Evolutionary conservation across 2,329 filamentous ascomycete species (phyloP).

Genomic region (Metarhizium robertsii): DNA sequence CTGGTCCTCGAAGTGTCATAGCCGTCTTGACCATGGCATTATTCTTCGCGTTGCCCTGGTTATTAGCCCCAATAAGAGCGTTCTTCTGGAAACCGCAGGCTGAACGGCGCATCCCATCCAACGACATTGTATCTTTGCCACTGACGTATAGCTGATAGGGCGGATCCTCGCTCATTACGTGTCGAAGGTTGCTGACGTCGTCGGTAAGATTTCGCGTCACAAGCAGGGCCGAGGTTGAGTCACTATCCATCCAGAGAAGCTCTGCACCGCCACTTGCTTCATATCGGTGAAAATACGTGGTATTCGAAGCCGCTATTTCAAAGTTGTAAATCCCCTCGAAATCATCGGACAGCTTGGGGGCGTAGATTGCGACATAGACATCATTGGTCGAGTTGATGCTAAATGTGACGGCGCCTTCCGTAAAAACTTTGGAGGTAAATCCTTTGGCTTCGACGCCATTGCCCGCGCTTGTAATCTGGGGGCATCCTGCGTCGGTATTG

Average conservation of each 20-base stretch:
- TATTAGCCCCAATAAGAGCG: constrained; percentile 51
- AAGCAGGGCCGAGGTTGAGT: constrained; percentile 68
- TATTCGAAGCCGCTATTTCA: constrained; percentile 73
- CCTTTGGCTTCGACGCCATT: constrained; percentile 21
- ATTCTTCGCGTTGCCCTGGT: constrained; percentile 35
- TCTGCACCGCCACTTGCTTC: constrained; percentile 34
- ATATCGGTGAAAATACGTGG: constrained; percentile 64
- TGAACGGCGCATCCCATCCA: constrained; percentile 66
- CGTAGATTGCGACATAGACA: constrained; percentile 68
- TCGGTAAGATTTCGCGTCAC: constrained; percentile 65
- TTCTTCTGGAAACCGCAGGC: constrained; percentile 68
- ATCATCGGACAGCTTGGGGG: constrained; percentile 51
- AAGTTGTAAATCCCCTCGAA: constrained; percentile 67
- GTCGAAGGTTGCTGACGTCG: constrained; percentile 44
- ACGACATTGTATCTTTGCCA: constrained; percentile 45
- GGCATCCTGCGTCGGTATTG: constrained; percentile 21
- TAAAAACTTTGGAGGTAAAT: constrained; percentile 30
- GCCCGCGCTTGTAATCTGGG: constrained; percentile 12
- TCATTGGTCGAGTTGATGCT: constrained; percentile 52
- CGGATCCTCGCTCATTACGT: constrained; percentile 37
- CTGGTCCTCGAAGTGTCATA: constrained; percentile 60
- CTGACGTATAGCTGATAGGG: constrained; percentile 74
- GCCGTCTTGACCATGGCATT: constrained; percentile 36
- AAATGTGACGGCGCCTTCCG: constrained; percentile 60
- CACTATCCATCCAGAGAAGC: constrained; percentile 76